Evolutionary conservation across 768 basidiomycete species (phyloP), one percentile per base, ranked within the genome.

Genomic region (Hygrophoropsis aurantiaca): DNA sequence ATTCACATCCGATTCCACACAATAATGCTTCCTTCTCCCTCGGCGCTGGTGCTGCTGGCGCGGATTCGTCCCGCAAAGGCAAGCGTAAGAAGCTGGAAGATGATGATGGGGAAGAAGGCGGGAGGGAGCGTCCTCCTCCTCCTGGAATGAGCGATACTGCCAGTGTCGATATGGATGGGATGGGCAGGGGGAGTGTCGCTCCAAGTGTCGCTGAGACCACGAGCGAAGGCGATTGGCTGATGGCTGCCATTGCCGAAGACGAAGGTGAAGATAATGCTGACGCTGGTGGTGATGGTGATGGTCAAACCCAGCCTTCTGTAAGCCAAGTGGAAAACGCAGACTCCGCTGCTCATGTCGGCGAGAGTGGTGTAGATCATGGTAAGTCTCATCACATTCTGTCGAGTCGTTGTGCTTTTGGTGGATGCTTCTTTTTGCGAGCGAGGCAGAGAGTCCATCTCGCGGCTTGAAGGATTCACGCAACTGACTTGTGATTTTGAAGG

Each of bases 41-140:
- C 54, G 55, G 58, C 39, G 69, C 75, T 61, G 55, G 58, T 40
- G 69, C 74, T 61, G 61, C 68, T 41, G 72, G 77, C 37, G 78
- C 82, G 52, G 83, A 85, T 62, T 66, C 61, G 47, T 67, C 77
- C 13, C 79, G 86, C 60, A 90, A 87, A 65, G 89, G 87, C 50
- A 91, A 91, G 68, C 78, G 89, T 60, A 92, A 91, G 74, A 91
- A 92, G 74, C 69, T 88, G 68, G 90, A 90, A 64, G 90, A 91
- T 69, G 89, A 90, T 65, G 89, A 90, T 68, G 85, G 79, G 51
- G 88, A 91, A 65, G 87, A 90, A 64, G 85, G 89, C 58, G 77
- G 80, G 47, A 78, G 86, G 53, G 78, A 72, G 51, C 79, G 79
- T 34, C 84, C 84, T 20, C 87, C 85, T 18, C 84, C 85, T 50